Evolutionary conservation across 1,139 yeast species (phyloP), one percentile per base, ranked within the genome.

Genomic region (Schwanniomyces etchellsii): DNA sequence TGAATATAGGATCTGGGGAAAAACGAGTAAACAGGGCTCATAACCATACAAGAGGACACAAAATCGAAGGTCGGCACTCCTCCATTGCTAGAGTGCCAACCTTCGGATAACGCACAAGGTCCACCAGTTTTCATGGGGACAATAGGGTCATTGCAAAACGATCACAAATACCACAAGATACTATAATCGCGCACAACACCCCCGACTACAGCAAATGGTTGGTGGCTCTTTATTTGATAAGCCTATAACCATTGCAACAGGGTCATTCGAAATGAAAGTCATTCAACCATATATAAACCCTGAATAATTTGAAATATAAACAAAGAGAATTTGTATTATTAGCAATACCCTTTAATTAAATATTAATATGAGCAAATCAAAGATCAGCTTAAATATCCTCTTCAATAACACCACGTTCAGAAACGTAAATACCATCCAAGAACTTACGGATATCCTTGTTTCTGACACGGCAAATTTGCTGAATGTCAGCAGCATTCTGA

Each of bases 371-470:
- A n/a, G n/a, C n/a, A 18, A 18, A 47, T 43, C 45, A 46, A 44
- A 33, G 30, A 24, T 26, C 18, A 61, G 57, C 38, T 65, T 73
- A 74, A 44, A 63, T 61, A 37, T 79, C 86, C 61, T 74, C 77
- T 40, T 63, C 84, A 64, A 91, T 77, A 64, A 76, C 74, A 61
- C 96, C 96, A 73, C 85, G 84, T 75, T 85, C 94, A 50, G 97
- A 89, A 58, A 91, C 98, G 71, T 91, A 91, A 76, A 91, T 89
- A 88, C 98, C 98, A 73, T 91, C 98, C 80, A 91, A 83, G 76
- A 82, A 91, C 82, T 91, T 91, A 77, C 98, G 88, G 89, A 93
- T 91, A 91, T 93, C 99, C 89, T 93, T 93, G 94, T 91, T 91
- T 81, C 96, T 85, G 63, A 89, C 98, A 70, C 94, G 82, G 77